Base-by-base conservation (phyloP, 1,284 basidiomycete species). In the Heterobasidion annosum region DNA sequence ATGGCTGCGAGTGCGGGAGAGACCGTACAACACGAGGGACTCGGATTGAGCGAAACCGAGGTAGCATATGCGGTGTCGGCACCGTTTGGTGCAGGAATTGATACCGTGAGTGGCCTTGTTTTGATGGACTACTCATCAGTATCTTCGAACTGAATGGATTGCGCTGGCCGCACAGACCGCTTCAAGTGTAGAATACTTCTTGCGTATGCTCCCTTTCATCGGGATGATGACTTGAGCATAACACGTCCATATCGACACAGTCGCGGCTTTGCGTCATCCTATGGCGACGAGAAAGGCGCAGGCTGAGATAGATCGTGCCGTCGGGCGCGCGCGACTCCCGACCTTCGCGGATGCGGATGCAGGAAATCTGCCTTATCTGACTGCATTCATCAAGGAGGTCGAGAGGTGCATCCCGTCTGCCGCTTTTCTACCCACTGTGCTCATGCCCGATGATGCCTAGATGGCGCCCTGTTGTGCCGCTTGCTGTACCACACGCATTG, bases 21-120 rank as follows among this genome's bases (percentile, higher is more conserved):
- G 25, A 25, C 25, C 4, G 4, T 25, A 25, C 25, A 35, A 8
- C 49, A 44, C 15, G 46, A 51, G 34, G 35, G 50, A 6, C 59
- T 59, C 8, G 25, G 25, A 25, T 43, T 60, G 33, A 57, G 45
- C 40, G 52, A 57, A 25, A 33, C 57, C 13, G 54, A 59, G 43
- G 43, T 63, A n/a, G 59, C 62, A 12, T 63, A 58, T 42, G 58
- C 61, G 12, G 55, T 63, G 1, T 49, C 55, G 8, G 43, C 58
- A 8, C 61, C 59, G 1, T 63, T 60, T 50, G 52, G 56, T 15
- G 62, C 62, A 1, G 63, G 63, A 9, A 52, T 62, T 9, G 57
- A 58, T n/a, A 64, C 63, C 2, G 61, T 59, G 48, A 1, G 62
- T 58, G 19, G 8, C 34, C 40, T 19, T 15, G 7, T 2, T n/a